These are phyloP conservation scores for Athelia psychrophila DNA, from an alignment of 1,284 basidiomycete species.

Conservation along the genomic window DNA sequence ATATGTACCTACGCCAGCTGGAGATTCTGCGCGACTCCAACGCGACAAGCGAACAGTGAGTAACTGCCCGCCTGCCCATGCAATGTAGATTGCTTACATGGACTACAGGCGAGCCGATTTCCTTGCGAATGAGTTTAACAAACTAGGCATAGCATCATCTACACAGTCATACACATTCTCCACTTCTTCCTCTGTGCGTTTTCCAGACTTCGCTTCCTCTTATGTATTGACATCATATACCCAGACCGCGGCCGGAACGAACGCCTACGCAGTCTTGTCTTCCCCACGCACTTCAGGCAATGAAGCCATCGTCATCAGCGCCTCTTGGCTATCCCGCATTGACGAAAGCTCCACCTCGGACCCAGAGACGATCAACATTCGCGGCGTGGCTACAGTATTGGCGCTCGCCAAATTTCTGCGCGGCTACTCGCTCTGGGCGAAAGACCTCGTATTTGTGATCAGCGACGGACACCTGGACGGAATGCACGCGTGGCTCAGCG, in stretches of 20 bases:
- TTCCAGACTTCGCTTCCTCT: neutral
- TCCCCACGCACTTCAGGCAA: slow-evolving; percentile 87
- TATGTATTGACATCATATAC: neutral
- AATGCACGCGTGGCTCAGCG: slow-evolving; percentile 87
- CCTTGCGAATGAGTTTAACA: slow-evolving; percentile 58
- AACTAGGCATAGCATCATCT: slow-evolving; percentile 66
- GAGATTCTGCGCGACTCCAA: slow-evolving; percentile 64
- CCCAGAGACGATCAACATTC: slow-evolving; percentile 65
- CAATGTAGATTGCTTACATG: slow-evolving; percentile 8
- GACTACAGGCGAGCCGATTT: slow-evolving; percentile 56
- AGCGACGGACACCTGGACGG: slow-evolving; percentile 90
- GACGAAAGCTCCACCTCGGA: slow-evolving; percentile 39
- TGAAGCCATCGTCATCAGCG: slow-evolving; percentile 88
- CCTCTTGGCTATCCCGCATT: slow-evolving; percentile 79
- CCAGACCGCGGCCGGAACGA: slow-evolving; percentile 57
- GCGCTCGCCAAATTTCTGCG: slow-evolving; percentile 82
- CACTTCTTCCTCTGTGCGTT: slow-evolving; percentile 43
- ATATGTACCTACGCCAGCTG: slow-evolving; percentile 69
- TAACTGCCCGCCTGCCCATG: slow-evolving; percentile 1
- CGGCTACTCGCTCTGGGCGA: slow-evolving; percentile 90
- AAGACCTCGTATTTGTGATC: slow-evolving; percentile 90
- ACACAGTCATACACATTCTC: slow-evolving; percentile 67
- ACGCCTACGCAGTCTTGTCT: slow-evolving; percentile 80
- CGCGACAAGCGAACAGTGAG: slow-evolving; percentile 70
- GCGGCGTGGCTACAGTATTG: slow-evolving; percentile 84